Percentiles rank a stretch among this genome's conserved stretches.
Evolutionary conservation across 1,284 basidiomycete species (phyloP).

Genomic region (Ceratobasidium theobromae): DNA sequence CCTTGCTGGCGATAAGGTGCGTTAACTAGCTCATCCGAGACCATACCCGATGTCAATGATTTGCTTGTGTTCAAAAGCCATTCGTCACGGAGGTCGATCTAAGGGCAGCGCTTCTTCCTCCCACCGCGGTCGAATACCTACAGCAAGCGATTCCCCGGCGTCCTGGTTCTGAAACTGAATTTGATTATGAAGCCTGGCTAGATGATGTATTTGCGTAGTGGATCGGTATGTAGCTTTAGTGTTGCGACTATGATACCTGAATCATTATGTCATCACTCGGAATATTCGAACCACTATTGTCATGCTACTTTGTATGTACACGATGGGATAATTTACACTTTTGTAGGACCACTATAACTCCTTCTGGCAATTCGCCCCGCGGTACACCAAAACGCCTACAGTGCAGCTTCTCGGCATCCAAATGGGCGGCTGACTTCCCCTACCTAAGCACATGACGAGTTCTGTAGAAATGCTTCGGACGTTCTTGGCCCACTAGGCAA

Average conservation of each 20-base stretch:
- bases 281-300: too few relatives aligned
- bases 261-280: too few relatives aligned
- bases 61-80: slow-evolving; percentile 53
- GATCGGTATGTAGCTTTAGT: neutral
- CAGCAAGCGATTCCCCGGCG: slow-evolving; percentile 68
- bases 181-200: slow-evolving; percentile 77
- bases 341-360: neutral
- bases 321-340: neutral
- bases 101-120: slow-evolving; percentile 80
- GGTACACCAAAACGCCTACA: neutral
- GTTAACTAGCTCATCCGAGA: slow-evolving; percentile 36
- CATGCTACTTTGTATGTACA: neutral
- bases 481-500: neutral
- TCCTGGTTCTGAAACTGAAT: slow-evolving; percentile 55
- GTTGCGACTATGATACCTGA: too few relatives aligned
- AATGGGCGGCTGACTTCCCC: slow-evolving; percentile 13
- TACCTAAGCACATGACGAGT: slow-evolving; percentile 7
- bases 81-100: slow-evolving; percentile 95
- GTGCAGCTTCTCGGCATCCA: slow-evolving; percentile 25
- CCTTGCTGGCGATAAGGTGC: slow-evolving; percentile 86
- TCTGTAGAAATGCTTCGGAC: neutral
- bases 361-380: neutral
- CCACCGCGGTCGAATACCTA: slow-evolving; percentile 79
- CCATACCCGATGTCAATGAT: neutral
- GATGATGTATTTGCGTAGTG: slow-evolving; percentile 63